Conservation (phyloP, 2,329 filamentous ascomycete genomes). For the Colletotrichum eremochloae region DNA sequence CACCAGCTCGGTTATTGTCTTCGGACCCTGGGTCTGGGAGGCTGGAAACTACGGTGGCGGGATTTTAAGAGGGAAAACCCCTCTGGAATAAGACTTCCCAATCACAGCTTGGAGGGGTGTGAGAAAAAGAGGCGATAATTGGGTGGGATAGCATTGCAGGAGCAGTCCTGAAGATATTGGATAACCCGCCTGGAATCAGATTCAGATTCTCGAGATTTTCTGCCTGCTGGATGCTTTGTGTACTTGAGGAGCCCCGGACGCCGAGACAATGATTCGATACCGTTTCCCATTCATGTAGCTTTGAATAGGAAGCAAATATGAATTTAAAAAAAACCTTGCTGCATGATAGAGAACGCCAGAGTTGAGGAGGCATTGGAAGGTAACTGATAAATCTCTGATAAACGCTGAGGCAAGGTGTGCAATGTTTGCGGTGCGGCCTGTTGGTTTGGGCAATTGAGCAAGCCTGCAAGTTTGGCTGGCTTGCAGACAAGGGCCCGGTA, state of each 20-base stretch:
- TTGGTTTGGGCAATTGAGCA: background rate
- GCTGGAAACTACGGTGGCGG: background rate
- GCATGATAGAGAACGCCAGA: background rate
- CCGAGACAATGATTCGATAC: constrained; percentile 6
- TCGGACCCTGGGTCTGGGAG: background rate
- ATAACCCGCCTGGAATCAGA: background rate
- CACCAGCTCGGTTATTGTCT: background rate
- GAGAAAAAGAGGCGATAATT: no score
- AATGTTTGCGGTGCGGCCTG: background rate
- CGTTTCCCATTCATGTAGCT: constrained; percentile 31
- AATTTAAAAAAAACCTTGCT: background rate
- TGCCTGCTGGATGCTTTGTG: background rate
- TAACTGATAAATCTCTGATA: background rate
- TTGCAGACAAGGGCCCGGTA: background rate
- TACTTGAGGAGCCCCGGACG: background rate
- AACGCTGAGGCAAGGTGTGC: background rate
- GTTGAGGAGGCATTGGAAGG: background rate
- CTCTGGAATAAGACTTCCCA: background rate
- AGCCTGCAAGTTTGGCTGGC: background rate
- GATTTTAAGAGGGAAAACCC: background rate
- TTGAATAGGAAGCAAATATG: constrained; percentile 32
- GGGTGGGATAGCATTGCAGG: background rate
- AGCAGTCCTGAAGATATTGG: no score
- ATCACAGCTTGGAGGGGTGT: background rate
- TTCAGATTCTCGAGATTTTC: background rate